These are phyloP conservation scores for Yamadazyma siamensis DNA, from an alignment of 1,139 yeast genomes.

Conservation along the genomic window DNA sequence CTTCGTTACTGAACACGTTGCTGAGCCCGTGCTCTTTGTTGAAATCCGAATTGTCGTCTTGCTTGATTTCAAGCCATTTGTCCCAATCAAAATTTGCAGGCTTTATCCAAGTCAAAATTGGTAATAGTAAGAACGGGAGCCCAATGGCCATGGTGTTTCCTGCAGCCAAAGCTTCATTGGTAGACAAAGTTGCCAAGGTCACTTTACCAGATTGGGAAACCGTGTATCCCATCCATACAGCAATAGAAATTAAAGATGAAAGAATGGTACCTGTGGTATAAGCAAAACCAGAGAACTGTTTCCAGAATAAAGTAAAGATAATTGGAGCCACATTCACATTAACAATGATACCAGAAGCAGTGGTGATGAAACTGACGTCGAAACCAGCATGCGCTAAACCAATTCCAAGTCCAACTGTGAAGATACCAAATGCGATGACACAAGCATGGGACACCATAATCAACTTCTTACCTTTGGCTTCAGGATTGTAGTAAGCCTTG, in stretches of 20 bases:
- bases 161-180: constrained; percentile 24
- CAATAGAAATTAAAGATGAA: constrained; percentile 42
- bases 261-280: constrained; percentile 43
- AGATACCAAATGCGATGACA: constrained; percentile 24
- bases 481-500: constrained; percentile 30
- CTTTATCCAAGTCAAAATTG: constrained; percentile 20
- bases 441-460: constrained; percentile 27
- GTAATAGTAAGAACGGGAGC: constrained; percentile 22
- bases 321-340: constrained; percentile 33
- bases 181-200: constrained; percentile 19
- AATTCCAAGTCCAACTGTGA: constrained; percentile 29
- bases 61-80: constrained; percentile 18
- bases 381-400: constrained; percentile 33
- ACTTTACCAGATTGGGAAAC: constrained; percentile 23
- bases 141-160: constrained; percentile 33
- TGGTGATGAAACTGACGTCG: constrained; percentile 23
- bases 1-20: constrained; percentile 14
- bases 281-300: constrained; percentile 42
- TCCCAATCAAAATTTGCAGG: constrained; percentile 27
- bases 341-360: constrained; percentile 27
- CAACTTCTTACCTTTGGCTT: constrained; percentile 30
- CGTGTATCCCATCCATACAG: constrained; percentile 43
- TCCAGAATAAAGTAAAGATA: constrained; percentile 38
- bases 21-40: constrained; percentile 12
- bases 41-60: constrained; percentile 29